A percentile compares a stretch with the other conserved stretches of the same genome.
Evolutionary conservation across 2,329 filamentous ascomycete species (phyloP).

Genomic region (Albifimbria verrucaria): DNA sequence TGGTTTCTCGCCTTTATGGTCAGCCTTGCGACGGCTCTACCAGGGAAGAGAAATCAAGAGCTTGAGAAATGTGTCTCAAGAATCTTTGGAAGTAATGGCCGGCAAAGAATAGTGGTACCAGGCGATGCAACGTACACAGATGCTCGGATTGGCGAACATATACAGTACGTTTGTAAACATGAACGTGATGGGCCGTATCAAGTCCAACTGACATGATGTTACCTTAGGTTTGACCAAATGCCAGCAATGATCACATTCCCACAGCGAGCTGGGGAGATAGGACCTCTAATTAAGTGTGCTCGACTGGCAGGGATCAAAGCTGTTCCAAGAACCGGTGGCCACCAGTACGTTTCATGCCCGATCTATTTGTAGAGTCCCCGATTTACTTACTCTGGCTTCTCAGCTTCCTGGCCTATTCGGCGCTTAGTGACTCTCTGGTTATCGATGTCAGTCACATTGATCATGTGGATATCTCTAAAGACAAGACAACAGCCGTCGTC

Average conservation of each 20-base stretch:
- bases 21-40: not conserved
- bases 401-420: no score
- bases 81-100: not conserved
- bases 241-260: constrained; percentile 9
- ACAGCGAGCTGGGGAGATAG: constrained; percentile 9
- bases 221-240: constrained; percentile 4
- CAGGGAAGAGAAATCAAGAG: not conserved
- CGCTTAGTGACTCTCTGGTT: no score
- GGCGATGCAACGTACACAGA: constrained; percentile 1
- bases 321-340: not conserved
- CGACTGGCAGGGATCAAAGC: not conserved
- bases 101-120: not conserved
- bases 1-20: not conserved
- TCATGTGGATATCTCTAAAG: no score
- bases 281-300: not conserved
- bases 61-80: not conserved
- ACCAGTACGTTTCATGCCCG: not conserved
- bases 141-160: constrained; percentile 6
- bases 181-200: no score
- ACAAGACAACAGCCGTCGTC: no score
- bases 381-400: no score
- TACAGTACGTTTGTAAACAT: no score
- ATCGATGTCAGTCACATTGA: no score
- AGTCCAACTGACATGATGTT: no score
- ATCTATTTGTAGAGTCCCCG: not conserved